Evolutionary conservation across 225 moss, liverwort and hornwort species (phyloP).

Genomic region (Lunularia cruciata): DNA sequence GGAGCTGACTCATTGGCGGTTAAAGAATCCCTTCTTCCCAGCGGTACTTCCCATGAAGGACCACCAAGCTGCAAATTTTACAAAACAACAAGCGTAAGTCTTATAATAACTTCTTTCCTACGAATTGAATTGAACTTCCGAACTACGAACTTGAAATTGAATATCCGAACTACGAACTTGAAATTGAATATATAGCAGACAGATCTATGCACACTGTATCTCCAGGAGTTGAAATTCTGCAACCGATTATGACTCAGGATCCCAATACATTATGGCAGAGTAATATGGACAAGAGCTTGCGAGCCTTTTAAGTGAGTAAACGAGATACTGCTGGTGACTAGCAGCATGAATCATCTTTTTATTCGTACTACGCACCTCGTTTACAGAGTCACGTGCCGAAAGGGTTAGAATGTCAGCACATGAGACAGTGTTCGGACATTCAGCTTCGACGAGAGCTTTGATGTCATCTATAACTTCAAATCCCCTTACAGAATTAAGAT

Average conservation of each 20-base stretch:
- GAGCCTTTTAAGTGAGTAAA: no score
- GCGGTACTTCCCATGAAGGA: constrained; percentile 51
- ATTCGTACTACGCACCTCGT: neutral
- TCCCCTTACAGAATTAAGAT: neutral
- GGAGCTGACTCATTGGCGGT: constrained; percentile 50
- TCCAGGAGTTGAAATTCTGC: no score
- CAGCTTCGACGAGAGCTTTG: neutral
- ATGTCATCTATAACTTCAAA: neutral
- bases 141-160: no score
- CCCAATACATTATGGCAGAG: no score
- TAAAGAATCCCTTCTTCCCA: constrained; percentile 65
- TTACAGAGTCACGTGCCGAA: neutral
- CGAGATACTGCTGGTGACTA: no score
- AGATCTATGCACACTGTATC: no score
- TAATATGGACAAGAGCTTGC: no score
- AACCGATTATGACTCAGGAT: no score
- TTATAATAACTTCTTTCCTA: no score
- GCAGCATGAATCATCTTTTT: neutral
- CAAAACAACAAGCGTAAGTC: neutral
- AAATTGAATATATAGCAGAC: no score
- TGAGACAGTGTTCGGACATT: constrained; percentile 1
- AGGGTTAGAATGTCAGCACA: constrained; percentile 13
- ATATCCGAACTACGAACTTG: no score
- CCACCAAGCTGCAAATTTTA: constrained; percentile 54
- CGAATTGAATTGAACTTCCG: no score